Percentiles rank a stretch among this genome's conserved stretches.
phyloP scores from a whole-genome alignment of 1,284 basidiomycete species.

The Vanrija sp. region DNA sequence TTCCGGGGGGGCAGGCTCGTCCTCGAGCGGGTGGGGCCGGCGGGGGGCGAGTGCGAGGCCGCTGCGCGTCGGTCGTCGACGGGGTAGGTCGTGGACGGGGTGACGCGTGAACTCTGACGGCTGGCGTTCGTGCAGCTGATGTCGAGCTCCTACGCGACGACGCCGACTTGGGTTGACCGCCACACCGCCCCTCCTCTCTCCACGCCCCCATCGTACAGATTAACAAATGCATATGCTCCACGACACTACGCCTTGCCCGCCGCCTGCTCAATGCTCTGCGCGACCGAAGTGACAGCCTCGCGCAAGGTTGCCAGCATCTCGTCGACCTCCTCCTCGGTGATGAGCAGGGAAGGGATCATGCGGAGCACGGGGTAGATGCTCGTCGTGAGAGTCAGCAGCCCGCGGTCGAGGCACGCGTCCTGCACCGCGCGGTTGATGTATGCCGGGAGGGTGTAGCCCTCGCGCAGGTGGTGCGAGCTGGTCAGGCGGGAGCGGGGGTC shows the following conservation, averaged over 20 bases:
- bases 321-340: slow-evolving; percentile 58
- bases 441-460: slow-evolving; percentile 53
- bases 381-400: slow-evolving; percentile 58
- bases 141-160: too few species aligned
- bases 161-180: too few species aligned
- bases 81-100: too few species aligned
- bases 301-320: slow-evolving; percentile 57
- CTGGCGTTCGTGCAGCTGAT: too few species aligned
- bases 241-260: background rate
- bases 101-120: too few species aligned
- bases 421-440: slow-evolving; percentile 65
- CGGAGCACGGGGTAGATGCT: slow-evolving; percentile 38
- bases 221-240: too few species aligned
- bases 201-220: too few species aligned
- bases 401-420: slow-evolving; percentile 72
- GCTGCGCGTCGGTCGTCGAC: too few species aligned
- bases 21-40: too few species aligned
- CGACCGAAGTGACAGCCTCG: slow-evolving; percentile 43
- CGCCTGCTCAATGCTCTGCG: background rate
- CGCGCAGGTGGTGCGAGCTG: slow-evolving; percentile 27
- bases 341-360: slow-evolving; percentile 66
- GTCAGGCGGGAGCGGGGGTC: slow-evolving; percentile 38
- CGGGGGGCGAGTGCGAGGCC: too few species aligned
- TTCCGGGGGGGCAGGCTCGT: too few species aligned
- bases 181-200: too few species aligned